Evolutionary conservation across 2,329 filamentous ascomycete genomes (phyloP).

Genomic region (Cercospora zeae-maydis): DNA sequence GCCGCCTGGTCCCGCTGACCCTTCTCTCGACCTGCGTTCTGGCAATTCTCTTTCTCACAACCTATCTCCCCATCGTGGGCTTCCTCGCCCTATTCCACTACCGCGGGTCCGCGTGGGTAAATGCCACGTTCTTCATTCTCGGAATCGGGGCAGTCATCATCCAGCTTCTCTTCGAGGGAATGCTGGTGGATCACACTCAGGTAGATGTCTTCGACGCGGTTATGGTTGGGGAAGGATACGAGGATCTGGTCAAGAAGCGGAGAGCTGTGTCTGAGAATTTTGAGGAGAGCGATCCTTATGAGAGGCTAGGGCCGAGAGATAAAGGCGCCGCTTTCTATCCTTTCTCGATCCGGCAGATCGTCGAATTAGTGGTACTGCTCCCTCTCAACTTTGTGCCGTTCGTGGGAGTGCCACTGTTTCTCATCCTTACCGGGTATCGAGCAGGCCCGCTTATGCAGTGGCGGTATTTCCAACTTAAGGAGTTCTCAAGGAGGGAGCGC

Average conservation of each 20-base stretch:
- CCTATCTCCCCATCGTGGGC: constrained; percentile 83
- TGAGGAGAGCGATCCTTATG: constrained; percentile 68
- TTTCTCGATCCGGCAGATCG: constrained; percentile 85
- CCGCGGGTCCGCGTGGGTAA: constrained; percentile 76
- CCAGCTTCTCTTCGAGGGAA: constrained; percentile 53
- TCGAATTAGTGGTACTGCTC: constrained; percentile 66
- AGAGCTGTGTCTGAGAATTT: constrained; percentile 65
- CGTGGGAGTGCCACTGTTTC: constrained; percentile 77
- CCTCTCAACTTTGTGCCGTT: constrained; percentile 84
- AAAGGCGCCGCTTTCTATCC: constrained; percentile 75
- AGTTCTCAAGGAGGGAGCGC: constrained; percentile 68
- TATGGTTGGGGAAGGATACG: constrained; percentile 69
- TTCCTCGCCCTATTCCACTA: constrained; percentile 86
- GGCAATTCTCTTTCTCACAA: constrained; percentile 78
- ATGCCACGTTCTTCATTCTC: constrained; percentile 78
- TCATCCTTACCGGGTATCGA: constrained; percentile 81
- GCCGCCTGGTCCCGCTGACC: constrained; percentile 74
- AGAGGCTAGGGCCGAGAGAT: constrained; percentile 78
- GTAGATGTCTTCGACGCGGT: constrained; percentile 79
- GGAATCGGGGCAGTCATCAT: constrained; percentile 61
- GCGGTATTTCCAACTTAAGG: constrained; percentile 79
- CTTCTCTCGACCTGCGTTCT: constrained; percentile 81
- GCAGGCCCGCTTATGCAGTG: constrained; percentile 87
- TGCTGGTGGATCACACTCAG: constrained; percentile 65
- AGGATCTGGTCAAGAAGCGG: constrained; percentile 59